These are phyloP conservation scores for Leishmania lainsoni DNA, from an alignment of 208 protist genomes.

Conservation along the genomic window DNA sequence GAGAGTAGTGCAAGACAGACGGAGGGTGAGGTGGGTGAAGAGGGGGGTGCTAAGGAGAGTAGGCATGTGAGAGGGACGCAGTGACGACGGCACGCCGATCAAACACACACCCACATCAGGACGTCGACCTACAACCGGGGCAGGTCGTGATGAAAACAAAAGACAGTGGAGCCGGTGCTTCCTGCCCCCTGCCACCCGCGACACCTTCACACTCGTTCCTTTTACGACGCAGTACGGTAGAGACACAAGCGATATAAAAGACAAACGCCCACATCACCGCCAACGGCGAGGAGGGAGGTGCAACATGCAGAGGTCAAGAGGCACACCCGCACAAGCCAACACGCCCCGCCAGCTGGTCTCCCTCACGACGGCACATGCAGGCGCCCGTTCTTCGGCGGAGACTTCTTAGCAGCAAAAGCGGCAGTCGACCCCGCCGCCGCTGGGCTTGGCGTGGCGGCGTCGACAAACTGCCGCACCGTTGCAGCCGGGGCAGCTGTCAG, in stretches of 20 bases:
- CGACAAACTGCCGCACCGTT: conserved; percentile 18
- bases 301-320: background rate
- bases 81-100: background rate
- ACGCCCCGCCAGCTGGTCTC: background rate
- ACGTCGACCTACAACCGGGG: background rate
- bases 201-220: background rate
- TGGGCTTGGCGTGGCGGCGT: conserved; percentile 7
- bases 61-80: background rate
- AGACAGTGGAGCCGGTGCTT: background rate
- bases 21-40: background rate
- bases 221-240: background rate
- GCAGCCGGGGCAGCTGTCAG: conserved; percentile 15
- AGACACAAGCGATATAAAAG: background rate
- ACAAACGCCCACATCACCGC: background rate
- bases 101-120: background rate
- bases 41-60: background rate
- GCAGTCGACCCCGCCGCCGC: background rate
- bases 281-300: background rate
- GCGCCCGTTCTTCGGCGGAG: background rate
- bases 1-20: background rate
- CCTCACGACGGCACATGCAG: background rate
- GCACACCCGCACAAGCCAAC: background rate
- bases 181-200: background rate
- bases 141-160: background rate
- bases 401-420: background rate